phyloP scores from a whole-genome alignment of 108 stramenopile genomes.

The Nitzschia palea region DNA sequence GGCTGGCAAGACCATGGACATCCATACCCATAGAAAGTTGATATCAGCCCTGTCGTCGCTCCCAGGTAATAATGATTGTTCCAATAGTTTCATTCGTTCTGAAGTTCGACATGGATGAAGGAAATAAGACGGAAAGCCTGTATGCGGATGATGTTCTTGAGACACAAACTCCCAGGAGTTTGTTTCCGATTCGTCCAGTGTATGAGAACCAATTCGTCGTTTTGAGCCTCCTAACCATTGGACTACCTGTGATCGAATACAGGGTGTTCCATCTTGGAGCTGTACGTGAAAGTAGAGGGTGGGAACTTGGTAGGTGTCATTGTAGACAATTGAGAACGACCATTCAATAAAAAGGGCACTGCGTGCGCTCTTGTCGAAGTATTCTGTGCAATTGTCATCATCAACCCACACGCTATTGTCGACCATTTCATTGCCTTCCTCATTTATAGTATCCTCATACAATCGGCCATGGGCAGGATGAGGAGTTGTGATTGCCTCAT shows the following conservation, averaged over 20 bases:
- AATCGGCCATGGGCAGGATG: not conserved
- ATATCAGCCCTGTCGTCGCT: not conserved
- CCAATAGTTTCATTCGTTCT: constrained; percentile 37
- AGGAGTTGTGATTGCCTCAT: not conserved
- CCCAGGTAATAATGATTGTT: not conserved
- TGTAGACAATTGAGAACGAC: constrained; percentile 64
- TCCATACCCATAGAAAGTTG: constrained; percentile 56
- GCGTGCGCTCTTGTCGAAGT: too few species aligned
- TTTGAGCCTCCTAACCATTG: constrained; percentile 15
- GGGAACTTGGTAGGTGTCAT: constrained; percentile 62
- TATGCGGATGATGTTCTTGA: constrained; percentile 68
- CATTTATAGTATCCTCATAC: too few species aligned
- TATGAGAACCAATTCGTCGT: not conserved
- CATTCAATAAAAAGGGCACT: constrained; percentile 32
- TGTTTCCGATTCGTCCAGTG: constrained; percentile 10
- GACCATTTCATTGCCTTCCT: too few species aligned
- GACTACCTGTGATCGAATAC: constrained; percentile 38
- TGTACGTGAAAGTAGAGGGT: constrained; percentile 64
- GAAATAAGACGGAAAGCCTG: constrained; percentile 60
- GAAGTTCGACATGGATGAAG: constrained; percentile 76
- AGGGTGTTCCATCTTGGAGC: constrained; percentile 37
- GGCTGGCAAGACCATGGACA: constrained; percentile 76
- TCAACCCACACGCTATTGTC: too few species aligned
- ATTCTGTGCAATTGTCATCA: too few species aligned
- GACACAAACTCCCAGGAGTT: constrained; percentile 80